Base-by-base conservation (phyloP, 2,329 filamentous ascomycete genomes). In the Pestalotiopsis sp. region DNA sequence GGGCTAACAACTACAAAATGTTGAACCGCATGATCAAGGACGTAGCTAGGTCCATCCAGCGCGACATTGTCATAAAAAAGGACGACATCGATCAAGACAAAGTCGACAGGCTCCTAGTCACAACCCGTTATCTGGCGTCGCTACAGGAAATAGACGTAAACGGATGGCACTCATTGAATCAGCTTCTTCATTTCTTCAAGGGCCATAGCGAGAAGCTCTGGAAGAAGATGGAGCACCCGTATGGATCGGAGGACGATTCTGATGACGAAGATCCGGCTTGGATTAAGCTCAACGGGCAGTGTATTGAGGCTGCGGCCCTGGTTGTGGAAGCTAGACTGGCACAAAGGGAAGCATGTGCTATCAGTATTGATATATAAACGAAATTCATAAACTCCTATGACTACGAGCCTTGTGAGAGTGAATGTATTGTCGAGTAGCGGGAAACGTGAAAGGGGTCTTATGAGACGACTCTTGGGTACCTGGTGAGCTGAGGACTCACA, bases 1-100 rank as follows among this genome's bases (percentile, higher is more conserved):
- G 27, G n/a, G 62, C 12, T 1, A 49, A 4, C 4, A 65, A 65
- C 23, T 23, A 38, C 11, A 36, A 20, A 12, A 65, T 65, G 62
- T 40, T 65, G n/a, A 65, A 65, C 31, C 62, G 62, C 17, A 65
- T 65, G 62, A 49, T 65, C 7, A 65, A 49, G 38, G 62, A 65
- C 41, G 62, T 49, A 31, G 40, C 62, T 13, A 38, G 62, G 14
- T 49, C n/a, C 13, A 25, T 52, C 3, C 45, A 65, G 27, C 38
- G 62, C 41, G 14, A 11, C 62, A 38, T 14, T n/a, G 9, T 7
- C n/a, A 38, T 52, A 36, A 36, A 36, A 9, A 36, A 36, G 2
- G 7, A 36, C 31, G 31, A 11, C 62, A 13, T 65, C n/a, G 38
- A 52, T 20, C 20, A 23, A 5, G 20, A 52, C n/a, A 49, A 36